phyloP scores from a whole-genome alignment of 495 filamentous ascomycete species.

The Penicillium robsamsonii region DNA sequence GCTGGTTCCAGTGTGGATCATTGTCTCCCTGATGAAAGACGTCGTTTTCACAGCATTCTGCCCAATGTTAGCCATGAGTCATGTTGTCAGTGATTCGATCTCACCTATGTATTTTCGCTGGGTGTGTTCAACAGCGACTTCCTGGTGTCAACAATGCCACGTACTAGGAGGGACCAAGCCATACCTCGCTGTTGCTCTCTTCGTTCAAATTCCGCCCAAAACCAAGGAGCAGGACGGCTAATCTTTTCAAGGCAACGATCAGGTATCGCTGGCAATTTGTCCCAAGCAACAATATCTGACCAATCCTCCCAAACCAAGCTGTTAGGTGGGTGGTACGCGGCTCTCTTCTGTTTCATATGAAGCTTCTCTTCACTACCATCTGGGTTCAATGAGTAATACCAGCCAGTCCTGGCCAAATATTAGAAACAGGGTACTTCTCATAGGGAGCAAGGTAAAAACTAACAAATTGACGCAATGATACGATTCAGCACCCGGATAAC shows the following conservation, averaged over 20 bases:
- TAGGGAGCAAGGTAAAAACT: not conserved
- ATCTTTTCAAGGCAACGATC: not conserved
- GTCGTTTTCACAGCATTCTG: too few relatives aligned
- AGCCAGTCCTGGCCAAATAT: not conserved
- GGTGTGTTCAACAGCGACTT: not conserved
- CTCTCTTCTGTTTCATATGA: not conserved
- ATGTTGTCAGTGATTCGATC: not conserved
- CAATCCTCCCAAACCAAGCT: not conserved
- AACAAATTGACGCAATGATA: not conserved
- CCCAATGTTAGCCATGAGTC: too few relatives aligned
- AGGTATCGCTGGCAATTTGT: not conserved
- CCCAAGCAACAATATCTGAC: not conserved
- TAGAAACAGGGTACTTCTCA: not conserved
- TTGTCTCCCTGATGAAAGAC: not conserved
- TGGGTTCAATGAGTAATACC: not conserved
- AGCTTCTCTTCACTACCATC: not conserved
- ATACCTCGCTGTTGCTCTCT: not conserved
- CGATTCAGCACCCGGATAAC: not conserved
- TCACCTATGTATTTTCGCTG: not conserved
- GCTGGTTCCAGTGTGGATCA: not conserved
- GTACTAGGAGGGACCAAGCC: not conserved
- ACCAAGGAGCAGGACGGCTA: not conserved
- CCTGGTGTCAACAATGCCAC: not conserved
- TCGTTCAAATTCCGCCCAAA: not conserved
- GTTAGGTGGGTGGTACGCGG: not conserved